Percentiles rank a stretch among this genome's conserved stretches.
Evolutionary conservation across 1,139 yeast species (phyloP).

Genomic region (Nakaseomyces kungkrabaensis): DNA sequence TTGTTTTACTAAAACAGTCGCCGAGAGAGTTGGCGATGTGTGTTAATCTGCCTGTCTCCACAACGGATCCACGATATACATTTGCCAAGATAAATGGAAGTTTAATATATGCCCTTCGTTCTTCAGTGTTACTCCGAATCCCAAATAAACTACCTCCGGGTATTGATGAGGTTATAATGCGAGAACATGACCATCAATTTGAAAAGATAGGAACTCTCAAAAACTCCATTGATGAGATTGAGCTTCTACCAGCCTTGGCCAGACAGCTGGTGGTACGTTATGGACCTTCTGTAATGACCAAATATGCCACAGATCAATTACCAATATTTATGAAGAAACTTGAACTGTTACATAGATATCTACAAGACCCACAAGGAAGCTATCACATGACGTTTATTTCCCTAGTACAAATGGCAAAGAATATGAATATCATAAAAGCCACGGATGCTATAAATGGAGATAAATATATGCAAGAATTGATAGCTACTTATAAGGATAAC

Average conservation of each 20-base stretch:
- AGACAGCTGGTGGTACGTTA: conserved; percentile 25
- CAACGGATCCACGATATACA: conserved; percentile 42
- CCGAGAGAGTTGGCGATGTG: conserved; percentile 35
- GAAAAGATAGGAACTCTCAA: conserved; percentile 28
- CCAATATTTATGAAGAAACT: conserved; percentile 35
- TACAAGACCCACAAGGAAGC: conserved; percentile 43
- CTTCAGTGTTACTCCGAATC: conserved; percentile 41
- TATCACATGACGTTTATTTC: conserved; percentile 43
- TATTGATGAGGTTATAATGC: conserved; percentile 20
- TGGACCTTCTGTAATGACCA: conserved; percentile 21
- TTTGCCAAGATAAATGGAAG: conserved; percentile 50
- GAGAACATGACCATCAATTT: conserved; percentile 20
- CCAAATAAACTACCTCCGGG: conserved; percentile 31
- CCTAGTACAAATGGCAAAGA: conserved; percentile 33
- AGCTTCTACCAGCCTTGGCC: conserved; percentile 19
- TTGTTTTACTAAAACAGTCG: conserved; percentile 34
- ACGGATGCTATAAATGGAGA: conserved; percentile 3
- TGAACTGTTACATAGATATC: conserved; percentile 43
- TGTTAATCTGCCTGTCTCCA: conserved; percentile 34
- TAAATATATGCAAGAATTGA: conserved; percentile 6
- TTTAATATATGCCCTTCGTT: conserved; percentile 39
- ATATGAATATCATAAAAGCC: conserved; percentile 20
- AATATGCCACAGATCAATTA: conserved; percentile 30
- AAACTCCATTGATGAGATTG: conserved; percentile 18
- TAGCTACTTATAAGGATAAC: not conserved